Percentiles rank a stretch among this genome's conserved stretches.
These are phyloP conservation scores for Fusarium metavorans DNA, from an alignment of 2,329 filamentous ascomycete species.

Conservation along the genomic window DNA sequence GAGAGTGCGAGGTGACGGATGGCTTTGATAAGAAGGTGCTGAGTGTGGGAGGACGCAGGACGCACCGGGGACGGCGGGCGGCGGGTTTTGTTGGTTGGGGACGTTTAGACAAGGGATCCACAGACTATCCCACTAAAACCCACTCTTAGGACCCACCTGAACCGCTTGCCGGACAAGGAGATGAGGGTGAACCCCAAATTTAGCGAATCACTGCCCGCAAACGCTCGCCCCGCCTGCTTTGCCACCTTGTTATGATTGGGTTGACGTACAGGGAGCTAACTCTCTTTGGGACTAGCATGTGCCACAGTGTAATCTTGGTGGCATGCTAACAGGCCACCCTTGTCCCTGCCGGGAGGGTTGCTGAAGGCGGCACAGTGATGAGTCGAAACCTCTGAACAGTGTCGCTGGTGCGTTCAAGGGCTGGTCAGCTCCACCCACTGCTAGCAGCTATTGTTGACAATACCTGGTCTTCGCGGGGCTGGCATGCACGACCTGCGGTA, in stretches of 20 bases:
- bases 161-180: slow-evolving; percentile 38
- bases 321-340: slow-evolving; percentile 41
- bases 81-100: slow-evolving; percentile 50
- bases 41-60: slow-evolving; percentile 36
- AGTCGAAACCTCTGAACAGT: slow-evolving; percentile 28
- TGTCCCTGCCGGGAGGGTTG: slow-evolving; percentile 31
- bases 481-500: slow-evolving; percentile 27
- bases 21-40: slow-evolving; percentile 43
- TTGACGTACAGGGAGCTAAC: slow-evolving; percentile 37
- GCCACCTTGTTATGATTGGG: slow-evolving; percentile 52
- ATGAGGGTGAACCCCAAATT: slow-evolving; percentile 37
- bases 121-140: slow-evolving; percentile 12
- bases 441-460: slow-evolving; percentile 31
- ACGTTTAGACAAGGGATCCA: slow-evolving; percentile 31
- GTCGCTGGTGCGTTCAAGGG: slow-evolving; percentile 27
- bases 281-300: slow-evolving; percentile 34
- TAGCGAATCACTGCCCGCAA: slow-evolving; percentile 47
- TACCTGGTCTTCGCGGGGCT: slow-evolving; percentile 33
- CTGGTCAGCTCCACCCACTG: slow-evolving; percentile 33
- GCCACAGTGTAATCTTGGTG: slow-evolving; percentile 48
- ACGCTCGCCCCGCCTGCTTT: slow-evolving; percentile 42
- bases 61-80: slow-evolving; percentile 44
- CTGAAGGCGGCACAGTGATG: slow-evolving; percentile 39
- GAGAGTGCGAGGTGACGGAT: slow-evolving; percentile 37
- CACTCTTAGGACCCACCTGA: slow-evolving; percentile 22